phyloP scores from a whole-genome alignment of 2,329 filamentous ascomycete genomes.

The Colletotrichum orchidophilum region DNA sequence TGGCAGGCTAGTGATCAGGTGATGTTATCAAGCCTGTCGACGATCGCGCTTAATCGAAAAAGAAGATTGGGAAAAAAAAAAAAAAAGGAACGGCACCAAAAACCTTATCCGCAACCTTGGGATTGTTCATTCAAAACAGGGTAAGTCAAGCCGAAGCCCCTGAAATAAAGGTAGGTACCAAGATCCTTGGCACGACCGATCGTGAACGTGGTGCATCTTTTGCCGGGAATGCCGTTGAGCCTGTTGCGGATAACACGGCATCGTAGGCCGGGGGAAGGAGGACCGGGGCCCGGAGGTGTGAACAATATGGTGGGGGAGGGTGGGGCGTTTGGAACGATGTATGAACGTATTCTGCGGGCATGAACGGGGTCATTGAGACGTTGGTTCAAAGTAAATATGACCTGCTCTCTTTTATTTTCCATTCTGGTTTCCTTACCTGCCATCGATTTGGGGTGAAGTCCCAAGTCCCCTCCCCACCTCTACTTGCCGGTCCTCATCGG shows the following conservation, averaged over 20 bases:
- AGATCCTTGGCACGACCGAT: neutral
- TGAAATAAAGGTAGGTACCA: neutral
- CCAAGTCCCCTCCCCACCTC: neutral
- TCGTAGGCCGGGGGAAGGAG: neutral
- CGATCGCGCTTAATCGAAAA: neutral
- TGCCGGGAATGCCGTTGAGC: neutral
- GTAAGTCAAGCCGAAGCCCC: neutral
- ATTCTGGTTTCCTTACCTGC: no score
- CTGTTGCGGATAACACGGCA: neutral
- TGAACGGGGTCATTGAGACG: no score
- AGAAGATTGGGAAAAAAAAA: neutral
- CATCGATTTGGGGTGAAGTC: no score
- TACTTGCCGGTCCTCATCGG: neutral
- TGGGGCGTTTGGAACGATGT: no score
- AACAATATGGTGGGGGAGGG: no score
- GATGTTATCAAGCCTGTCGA: neutral
- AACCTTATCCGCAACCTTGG: neutral
- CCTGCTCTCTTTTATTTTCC: no score
- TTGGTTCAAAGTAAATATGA: no score
- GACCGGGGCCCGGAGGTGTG: neutral
- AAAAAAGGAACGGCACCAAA: no score
- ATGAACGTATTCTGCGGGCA: no score
- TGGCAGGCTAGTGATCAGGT: no score
- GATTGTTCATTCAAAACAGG: neutral
- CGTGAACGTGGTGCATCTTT: neutral